These are phyloP conservation scores for Trichophyton rubrum DNA, from an alignment of 2,329 filamentous ascomycete genomes.

Conservation along the genomic window DNA sequence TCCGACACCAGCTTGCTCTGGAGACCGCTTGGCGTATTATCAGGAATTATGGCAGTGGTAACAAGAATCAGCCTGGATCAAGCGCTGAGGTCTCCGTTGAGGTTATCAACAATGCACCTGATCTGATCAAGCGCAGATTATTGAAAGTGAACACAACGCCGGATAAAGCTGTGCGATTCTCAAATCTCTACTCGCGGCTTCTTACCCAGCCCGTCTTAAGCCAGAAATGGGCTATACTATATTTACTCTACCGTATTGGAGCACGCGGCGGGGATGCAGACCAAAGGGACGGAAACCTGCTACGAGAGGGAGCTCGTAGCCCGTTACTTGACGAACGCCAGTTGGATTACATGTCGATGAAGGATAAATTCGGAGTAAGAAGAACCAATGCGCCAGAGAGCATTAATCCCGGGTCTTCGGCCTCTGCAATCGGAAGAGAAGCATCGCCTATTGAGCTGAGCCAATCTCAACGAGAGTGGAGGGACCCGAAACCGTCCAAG, in stretches of 20 bases:
- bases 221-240: slow-evolving; percentile 94
- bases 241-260: slow-evolving; percentile 73
- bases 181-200: slow-evolving; percentile 79
- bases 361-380: slow-evolving; percentile 16
- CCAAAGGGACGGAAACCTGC: background rate
- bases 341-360: slow-evolving; percentile 27
- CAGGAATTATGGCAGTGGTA: slow-evolving; percentile 21
- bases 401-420: slow-evolving; percentile 29
- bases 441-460: slow-evolving; percentile 14
- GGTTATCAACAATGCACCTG: slow-evolving; percentile 75
- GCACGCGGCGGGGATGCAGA: slow-evolving; percentile 40
- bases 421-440: slow-evolving; percentile 24
- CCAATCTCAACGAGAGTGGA: slow-evolving; percentile 1
- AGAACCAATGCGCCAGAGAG: slow-evolving; percentile 15
- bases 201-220: slow-evolving; percentile 82
- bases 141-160: slow-evolving; percentile 62
- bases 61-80: background rate
- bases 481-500: slow-evolving; percentile 1
- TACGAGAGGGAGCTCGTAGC: slow-evolving; percentile 20
- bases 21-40: slow-evolving; percentile 29
- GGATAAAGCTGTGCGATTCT: slow-evolving; percentile 67
- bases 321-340: slow-evolving; percentile 30
- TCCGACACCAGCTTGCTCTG: slow-evolving; percentile 24
- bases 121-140: slow-evolving; percentile 81
- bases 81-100: slow-evolving; percentile 18